A percentile compares a stretch with the other conserved stretches of the same genome.
phyloP scores from a whole-genome alignment of 805 yeast species.

The Wickerhamomyces canadensis region DNA sequence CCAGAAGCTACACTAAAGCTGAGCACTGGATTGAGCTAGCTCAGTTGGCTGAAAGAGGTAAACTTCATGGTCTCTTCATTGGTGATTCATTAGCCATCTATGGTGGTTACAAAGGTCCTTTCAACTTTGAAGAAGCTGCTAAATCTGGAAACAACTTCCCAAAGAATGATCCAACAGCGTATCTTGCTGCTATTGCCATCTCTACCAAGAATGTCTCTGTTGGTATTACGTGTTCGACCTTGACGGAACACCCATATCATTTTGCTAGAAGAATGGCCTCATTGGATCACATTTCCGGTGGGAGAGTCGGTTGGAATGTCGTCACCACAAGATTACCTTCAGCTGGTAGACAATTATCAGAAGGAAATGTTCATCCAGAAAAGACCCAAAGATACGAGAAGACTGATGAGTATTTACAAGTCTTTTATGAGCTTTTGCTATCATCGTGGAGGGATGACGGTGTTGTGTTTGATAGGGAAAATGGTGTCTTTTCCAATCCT shows the following conservation, averaged over 20 bases:
- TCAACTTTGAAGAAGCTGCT: constrained; percentile 1
- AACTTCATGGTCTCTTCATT: not conserved
- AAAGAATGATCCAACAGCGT: constrained; percentile 2
- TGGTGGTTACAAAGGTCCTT: constrained; percentile 2
- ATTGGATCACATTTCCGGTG: constrained; percentile 1
- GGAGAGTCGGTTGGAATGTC: constrained; percentile 1
- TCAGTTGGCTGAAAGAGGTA: constrained; percentile 1
- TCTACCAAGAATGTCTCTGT: constrained; percentile 1
- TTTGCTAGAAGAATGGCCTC: constrained; percentile 2
- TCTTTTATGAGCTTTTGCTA: not conserved
- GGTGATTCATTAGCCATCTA: constrained; percentile 1
- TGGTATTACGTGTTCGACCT: not conserved
- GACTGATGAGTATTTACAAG: constrained; percentile 1
- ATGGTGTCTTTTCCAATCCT: not conserved
- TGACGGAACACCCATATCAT: constrained; percentile 1
- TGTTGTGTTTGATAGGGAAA: constrained; percentile 1
- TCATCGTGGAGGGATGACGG: constrained; percentile 2
- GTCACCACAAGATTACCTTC: not conserved
- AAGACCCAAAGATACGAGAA: not conserved
- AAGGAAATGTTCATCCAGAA: not conserved
- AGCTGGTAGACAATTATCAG: constrained; percentile 2
- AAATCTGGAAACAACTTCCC: not conserved
- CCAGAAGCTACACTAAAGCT: not conserved
- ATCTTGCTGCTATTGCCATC: constrained; percentile 1
- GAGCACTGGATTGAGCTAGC: not conserved